Evolutionary conservation across 306 rosid species (phyloP).

Genomic region (Quercus alba): DNA sequence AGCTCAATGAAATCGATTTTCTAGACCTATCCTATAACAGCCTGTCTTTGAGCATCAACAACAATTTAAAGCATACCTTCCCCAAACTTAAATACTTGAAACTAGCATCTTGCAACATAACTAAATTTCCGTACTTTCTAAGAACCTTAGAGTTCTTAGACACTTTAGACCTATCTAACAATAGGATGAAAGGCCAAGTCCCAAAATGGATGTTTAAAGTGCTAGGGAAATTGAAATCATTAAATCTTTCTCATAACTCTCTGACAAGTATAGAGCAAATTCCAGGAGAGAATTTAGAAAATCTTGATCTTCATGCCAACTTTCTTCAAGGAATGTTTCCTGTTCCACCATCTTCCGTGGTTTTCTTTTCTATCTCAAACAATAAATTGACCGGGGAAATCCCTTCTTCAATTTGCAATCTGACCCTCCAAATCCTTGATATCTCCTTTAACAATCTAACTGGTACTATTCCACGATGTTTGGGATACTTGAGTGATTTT

Average conservation of each 20-base stretch:
- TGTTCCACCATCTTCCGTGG: background rate
- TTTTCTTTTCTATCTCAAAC: constrained; percentile 9
- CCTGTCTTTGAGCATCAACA: background rate
- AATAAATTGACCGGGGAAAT: constrained; percentile 24
- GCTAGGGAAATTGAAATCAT: accelerated
- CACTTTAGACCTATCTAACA: no score
- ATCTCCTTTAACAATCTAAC: constrained; percentile 7
- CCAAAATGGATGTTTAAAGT: no score
- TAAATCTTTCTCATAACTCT: constrained; percentile 27
- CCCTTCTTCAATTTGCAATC: constrained; percentile 2
- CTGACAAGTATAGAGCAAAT: constrained; percentile 3
- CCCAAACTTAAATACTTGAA: background rate
- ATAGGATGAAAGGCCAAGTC: no score
- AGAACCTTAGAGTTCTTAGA: background rate
- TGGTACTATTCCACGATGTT: constrained; percentile 30
- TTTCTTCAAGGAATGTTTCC: constrained; percentile 26
- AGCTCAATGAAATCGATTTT: background rate
- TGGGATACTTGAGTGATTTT: background rate
- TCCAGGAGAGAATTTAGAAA: background rate
- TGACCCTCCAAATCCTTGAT: background rate
- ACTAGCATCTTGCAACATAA: constrained; percentile 21
- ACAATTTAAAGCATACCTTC: background rate
- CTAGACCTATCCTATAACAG: constrained; percentile 1
- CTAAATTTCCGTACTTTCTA: constrained; percentile 18
- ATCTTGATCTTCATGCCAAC: constrained; percentile 9